Conservation (phyloP, 1,284 basidiomycete species). For the Retiboletus fuscus region DNA sequence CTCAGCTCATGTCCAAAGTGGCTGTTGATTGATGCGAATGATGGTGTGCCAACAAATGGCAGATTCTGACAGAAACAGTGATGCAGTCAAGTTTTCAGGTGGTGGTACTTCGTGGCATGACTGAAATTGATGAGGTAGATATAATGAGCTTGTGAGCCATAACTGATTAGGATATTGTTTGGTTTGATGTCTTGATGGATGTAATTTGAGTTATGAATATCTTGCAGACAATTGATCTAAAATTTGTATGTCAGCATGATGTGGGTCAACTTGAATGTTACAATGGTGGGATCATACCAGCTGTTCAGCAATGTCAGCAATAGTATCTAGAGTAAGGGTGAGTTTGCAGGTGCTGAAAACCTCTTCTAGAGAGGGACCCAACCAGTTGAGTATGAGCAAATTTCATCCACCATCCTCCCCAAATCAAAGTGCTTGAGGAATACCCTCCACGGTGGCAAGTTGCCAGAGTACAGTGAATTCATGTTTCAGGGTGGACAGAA, state of each 20-base stretch:
- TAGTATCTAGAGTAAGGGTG: neutral
- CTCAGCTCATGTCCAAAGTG: neutral
- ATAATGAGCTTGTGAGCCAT: neutral
- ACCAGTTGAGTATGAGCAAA: neutral
- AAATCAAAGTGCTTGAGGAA: neutral
- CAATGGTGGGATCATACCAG: neutral
- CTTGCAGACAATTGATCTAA: neutral
- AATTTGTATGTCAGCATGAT: neutral
- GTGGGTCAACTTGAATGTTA: neutral
- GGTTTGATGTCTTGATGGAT: neutral
- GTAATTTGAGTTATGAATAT: neutral
- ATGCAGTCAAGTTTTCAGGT: neutral
- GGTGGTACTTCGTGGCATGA: neutral
- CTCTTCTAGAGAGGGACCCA: neutral
- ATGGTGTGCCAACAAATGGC: neutral
- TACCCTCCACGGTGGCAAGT: neutral
- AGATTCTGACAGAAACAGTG: neutral
- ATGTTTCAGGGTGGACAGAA: neutral
- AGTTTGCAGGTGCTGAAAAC: neutral
- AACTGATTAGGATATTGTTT: neutral
- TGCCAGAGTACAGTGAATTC: neutral
- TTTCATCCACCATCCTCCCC: neutral
- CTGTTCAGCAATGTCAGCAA: neutral
- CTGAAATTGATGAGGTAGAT: neutral
- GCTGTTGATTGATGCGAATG: neutral